These are phyloP conservation scores for Helicocarpus griseus DNA, from an alignment of 2,329 filamentous ascomycete species.

Conservation along the genomic window DNA sequence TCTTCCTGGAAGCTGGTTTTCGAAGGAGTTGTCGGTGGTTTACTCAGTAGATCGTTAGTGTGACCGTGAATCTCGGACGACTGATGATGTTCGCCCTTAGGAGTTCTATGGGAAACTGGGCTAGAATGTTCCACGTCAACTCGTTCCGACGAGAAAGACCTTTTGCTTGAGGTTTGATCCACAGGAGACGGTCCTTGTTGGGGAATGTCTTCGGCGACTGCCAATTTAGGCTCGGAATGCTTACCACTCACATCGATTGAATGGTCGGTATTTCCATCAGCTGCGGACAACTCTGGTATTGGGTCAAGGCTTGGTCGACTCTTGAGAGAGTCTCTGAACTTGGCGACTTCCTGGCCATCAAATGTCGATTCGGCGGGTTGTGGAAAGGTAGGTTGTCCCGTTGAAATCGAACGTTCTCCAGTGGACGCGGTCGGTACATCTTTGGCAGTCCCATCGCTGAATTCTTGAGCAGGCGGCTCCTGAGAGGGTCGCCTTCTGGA, in stretches of 20 bases:
- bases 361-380: background rate
- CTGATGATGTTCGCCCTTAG: background rate
- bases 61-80: background rate
- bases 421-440: background rate
- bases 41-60: background rate
- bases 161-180: constrained; percentile 34
- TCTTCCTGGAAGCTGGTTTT: background rate
- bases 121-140: constrained; percentile 14
- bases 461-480: constrained; percentile 2
- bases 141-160: constrained; percentile 30
- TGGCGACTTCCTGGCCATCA: background rate
- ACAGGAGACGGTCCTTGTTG: constrained; percentile 24
- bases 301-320: background rate
- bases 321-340: background rate
- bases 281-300: background rate
- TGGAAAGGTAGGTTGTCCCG: background rate
- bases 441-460: constrained; percentile 3
- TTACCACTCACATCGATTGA: constrained; percentile 3
- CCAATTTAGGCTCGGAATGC: constrained; percentile 2
- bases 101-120: background rate
- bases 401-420: background rate
- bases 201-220: background rate
- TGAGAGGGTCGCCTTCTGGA: constrained; percentile 20
- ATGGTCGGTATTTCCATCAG: constrained; percentile 13
- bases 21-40: background rate